These are phyloP conservation scores for Thielaviopsis punctulata DNA, from an alignment of 2,329 filamentous ascomycete genomes.

Conservation along the genomic window DNA sequence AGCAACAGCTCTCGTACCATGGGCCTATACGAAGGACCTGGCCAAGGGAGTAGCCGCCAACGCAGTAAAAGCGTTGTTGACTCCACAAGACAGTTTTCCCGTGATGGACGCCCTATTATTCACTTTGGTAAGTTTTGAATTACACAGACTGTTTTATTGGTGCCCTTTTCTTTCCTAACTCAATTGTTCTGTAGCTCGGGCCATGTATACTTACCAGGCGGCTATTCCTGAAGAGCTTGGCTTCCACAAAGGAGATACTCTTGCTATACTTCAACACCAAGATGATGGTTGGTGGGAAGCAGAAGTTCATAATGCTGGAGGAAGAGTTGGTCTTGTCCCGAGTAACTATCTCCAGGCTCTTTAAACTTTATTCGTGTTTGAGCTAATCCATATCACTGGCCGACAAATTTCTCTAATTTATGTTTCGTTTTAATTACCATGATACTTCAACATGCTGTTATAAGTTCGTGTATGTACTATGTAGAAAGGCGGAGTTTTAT, in stretches of 20 bases:
- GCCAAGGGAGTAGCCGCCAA: slow-evolving; percentile 28
- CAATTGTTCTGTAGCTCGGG: slow-evolving; percentile 46
- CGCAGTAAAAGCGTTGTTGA: slow-evolving; percentile 80
- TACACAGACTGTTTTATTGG: background rate
- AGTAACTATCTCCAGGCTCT: slow-evolving; percentile 47
- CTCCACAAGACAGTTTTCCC: slow-evolving; percentile 61
- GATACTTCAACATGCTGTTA: too few relatives aligned
- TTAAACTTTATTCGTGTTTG: background rate
- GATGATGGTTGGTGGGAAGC: slow-evolving; percentile 99
- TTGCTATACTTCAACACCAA: slow-evolving; percentile 77
- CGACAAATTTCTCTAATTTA: background rate
- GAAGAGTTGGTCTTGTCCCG: slow-evolving; percentile 43
- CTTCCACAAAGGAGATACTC: slow-evolving; percentile 80
- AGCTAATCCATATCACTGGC: background rate
- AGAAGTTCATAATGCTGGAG: slow-evolving; percentile 58
- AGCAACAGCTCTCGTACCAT: slow-evolving; percentile 30
- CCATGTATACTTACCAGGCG: slow-evolving; percentile 84
- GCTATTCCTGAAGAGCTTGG: slow-evolving; percentile 90
- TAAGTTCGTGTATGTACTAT: too few relatives aligned
- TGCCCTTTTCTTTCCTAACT: background rate
- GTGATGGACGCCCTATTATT: slow-evolving; percentile 71
- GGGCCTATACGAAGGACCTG: slow-evolving; percentile 37
- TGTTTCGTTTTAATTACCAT: background rate
- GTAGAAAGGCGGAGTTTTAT: too few relatives aligned
- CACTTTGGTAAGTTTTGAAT: slow-evolving; percentile 65